Conservation (phyloP, 441 rosid species). For the Flueggea neowawraea region DNA sequence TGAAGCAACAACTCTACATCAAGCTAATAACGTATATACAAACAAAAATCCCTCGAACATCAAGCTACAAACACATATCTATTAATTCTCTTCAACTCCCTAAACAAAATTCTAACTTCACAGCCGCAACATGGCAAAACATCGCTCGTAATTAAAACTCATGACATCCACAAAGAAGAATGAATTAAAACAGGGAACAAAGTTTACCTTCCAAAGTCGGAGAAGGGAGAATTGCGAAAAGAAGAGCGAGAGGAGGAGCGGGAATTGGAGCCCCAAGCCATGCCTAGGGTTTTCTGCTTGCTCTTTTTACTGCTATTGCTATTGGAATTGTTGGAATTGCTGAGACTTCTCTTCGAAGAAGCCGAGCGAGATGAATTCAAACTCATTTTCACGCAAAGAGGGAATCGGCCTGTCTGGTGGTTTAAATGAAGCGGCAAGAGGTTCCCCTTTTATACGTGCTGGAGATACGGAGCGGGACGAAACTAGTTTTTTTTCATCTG, state of each 20-base stretch:
- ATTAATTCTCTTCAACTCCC: background rate
- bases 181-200: conserved; percentile 1
- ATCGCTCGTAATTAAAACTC: background rate
- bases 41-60: background rate
- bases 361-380: conserved; percentile 39
- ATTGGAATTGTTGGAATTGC: conserved; percentile 42
- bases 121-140: too few species aligned
- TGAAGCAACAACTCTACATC: too few species aligned
- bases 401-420: too few species aligned
- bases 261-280: conserved; percentile 89
- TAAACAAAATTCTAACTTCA: background rate
- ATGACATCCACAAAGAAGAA: background rate
- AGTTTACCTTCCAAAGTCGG: conserved; percentile 74
- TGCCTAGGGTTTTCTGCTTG: conserved; percentile 90
- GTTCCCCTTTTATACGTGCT: too few species aligned
- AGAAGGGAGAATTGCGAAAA: conserved; percentile 65
- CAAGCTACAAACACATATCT: background rate
- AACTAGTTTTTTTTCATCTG: too few species aligned
- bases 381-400: conserved; percentile 32
- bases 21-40: too few species aligned
- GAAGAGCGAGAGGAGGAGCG: conserved; percentile 74
- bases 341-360: conserved; percentile 60
- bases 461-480: too few species aligned
- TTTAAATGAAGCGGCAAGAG: too few species aligned
- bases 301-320: conserved; percentile 18